Conservation (phyloP, 768 basidiomycete species). For the Lentinula lateritia region DNA sequence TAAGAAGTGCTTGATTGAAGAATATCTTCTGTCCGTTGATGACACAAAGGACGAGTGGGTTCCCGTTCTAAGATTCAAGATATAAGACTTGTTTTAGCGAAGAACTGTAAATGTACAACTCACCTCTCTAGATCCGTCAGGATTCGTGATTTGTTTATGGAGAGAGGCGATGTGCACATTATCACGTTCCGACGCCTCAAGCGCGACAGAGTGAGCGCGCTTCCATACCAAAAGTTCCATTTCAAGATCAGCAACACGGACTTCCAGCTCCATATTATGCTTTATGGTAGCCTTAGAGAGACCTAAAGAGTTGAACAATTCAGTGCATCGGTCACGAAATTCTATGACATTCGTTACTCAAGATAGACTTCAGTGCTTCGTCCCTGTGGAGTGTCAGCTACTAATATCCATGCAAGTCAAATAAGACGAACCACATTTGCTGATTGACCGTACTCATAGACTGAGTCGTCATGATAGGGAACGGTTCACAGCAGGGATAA, state of each 20-base stretch:
- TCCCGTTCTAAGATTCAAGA: constrained; percentile 39
- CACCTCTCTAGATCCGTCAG: constrained; percentile 45
- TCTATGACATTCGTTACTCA: constrained; percentile 34
- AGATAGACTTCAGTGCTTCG: constrained; percentile 55
- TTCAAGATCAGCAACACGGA: constrained; percentile 61
- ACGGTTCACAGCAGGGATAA: constrained; percentile 19
- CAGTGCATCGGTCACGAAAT: neutral
- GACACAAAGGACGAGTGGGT: constrained; percentile 67
- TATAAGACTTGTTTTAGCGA: too few relatives aligned
- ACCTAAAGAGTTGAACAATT: constrained; percentile 30
- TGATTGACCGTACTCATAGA: constrained; percentile 55
- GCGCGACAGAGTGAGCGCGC: constrained; percentile 57
- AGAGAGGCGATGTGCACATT: constrained; percentile 61
- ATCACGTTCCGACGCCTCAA: constrained; percentile 63
- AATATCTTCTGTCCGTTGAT: constrained; percentile 70
- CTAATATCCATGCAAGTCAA: neutral
- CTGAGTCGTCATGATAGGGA: constrained; percentile 48
- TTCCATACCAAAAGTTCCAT: constrained; percentile 67
- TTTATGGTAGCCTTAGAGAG: constrained; percentile 61
- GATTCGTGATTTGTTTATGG: constrained; percentile 56
- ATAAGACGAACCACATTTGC: constrained; percentile 49
- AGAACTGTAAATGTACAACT: constrained; percentile 3
- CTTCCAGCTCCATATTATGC: constrained; percentile 59
- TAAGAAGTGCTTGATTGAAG: constrained; percentile 54
- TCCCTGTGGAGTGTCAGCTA: constrained; percentile 41